Conservation (phyloP, 495 filamentous ascomycete species). For the Neurospora africana region DNA sequence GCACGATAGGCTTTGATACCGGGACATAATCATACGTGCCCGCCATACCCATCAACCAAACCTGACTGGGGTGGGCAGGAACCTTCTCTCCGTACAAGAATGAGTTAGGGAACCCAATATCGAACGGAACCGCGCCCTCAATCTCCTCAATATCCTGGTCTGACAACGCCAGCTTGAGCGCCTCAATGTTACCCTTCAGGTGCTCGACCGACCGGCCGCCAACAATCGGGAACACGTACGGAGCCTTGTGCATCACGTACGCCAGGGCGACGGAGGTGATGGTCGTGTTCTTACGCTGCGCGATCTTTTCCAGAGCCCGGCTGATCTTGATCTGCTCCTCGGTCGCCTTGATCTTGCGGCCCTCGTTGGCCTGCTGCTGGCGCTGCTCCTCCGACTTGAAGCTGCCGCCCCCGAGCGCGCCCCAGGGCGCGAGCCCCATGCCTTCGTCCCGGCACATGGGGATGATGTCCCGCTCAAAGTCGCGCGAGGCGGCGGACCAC, state of each 20-base stretch:
- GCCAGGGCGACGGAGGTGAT: conserved; percentile 56
- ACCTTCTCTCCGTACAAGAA: conserved; percentile 38
- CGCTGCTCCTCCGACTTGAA: conserved; percentile 47
- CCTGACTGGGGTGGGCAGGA: conserved; percentile 30
- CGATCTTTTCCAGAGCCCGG: conserved; percentile 47
- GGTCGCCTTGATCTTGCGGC: conserved; percentile 12
- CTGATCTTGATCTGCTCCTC: conserved; percentile 42
- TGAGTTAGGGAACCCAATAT: conserved; percentile 49
- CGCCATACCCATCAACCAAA: conserved; percentile 29
- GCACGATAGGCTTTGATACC: conserved; percentile 20
- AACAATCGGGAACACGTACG: conserved; percentile 68
- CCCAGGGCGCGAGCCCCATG: conserved; percentile 61
- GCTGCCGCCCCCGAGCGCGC: conserved; percentile 50
- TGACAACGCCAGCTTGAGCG: conserved; percentile 44
- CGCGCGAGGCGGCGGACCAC: conserved; percentile 51
- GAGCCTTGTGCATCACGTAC: conserved; percentile 63
- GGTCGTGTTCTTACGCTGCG: conserved; percentile 38
- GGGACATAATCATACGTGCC: conserved; percentile 39
- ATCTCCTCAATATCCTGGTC: conserved; percentile 56
- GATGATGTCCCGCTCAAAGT: conserved; percentile 62
- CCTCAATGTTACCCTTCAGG: conserved; percentile 59
- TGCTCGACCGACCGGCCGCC: conserved; percentile 51
- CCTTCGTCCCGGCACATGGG: conserved; percentile 55
- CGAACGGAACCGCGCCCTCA: conserved; percentile 49
- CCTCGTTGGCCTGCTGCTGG: conserved; percentile 10